A percentile compares a stretch with the other conserved stretches of the same genome.
Evolutionary conservation across 345 rosid genomes (phyloP).

Genomic region (Sonneratia alba): DNA sequence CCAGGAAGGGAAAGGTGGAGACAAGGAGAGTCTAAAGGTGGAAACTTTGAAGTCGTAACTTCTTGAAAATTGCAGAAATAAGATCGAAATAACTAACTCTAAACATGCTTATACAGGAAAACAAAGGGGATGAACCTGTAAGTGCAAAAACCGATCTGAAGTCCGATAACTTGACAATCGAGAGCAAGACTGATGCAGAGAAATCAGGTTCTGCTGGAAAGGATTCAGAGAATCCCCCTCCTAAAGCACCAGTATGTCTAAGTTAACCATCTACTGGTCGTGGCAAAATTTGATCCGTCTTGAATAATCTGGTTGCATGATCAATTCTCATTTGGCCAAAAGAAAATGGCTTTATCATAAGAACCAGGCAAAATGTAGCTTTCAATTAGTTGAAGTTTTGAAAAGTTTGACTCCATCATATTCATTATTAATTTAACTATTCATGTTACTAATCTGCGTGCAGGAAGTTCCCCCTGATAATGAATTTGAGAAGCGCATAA

Average conservation of each 20-base stretch:
- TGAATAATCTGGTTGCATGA: too few relatives aligned
- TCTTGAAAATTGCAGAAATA: neutral
- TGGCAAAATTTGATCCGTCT: too few relatives aligned
- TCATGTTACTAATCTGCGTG: neutral
- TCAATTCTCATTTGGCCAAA: too few relatives aligned
- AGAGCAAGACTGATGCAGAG: slow-evolving; percentile 49
- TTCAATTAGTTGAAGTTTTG: neutral
- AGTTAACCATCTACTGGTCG: neutral
- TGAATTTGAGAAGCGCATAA: slow-evolving; percentile 90
- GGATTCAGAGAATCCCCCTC: slow-evolving; percentile 36
- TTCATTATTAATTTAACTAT: neutral
- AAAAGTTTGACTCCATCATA: neutral
- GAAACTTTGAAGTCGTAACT: neutral
- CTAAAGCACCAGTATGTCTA: slow-evolving; percentile 40
- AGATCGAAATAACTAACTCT: neutral
- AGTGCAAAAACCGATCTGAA: slow-evolving; percentile 56
- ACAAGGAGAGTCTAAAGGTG: slow-evolving; percentile 67
- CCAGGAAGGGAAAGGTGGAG: slow-evolving; percentile 66
- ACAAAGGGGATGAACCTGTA: slow-evolving; percentile 35
- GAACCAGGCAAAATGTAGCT: too few relatives aligned
- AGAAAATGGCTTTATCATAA: too few relatives aligned
- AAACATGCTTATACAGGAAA: slow-evolving; percentile 21
- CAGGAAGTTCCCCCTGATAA: slow-evolving; percentile 91
- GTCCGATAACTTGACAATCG: slow-evolving; percentile 32
- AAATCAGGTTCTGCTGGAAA: slow-evolving; percentile 52